Base-by-base conservation (phyloP, 108 stramenopile genomes). In the Discostella stelligeroides region DNA sequence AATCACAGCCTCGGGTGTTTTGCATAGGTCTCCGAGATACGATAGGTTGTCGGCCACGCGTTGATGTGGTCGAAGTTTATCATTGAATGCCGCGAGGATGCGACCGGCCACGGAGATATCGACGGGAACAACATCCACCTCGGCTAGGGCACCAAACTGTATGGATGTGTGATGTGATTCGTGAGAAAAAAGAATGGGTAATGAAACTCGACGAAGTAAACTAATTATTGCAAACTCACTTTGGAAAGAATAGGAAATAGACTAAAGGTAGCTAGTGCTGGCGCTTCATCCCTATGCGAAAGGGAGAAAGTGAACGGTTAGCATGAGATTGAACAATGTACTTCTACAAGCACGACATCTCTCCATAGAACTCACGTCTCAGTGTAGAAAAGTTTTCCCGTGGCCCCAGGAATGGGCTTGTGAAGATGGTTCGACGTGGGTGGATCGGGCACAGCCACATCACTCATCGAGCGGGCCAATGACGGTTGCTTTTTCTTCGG, bases 201-300 rank as follows among this genome's bases (percentile, higher is more conserved):
- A n/a, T n/a, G n/a, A n/a, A n/a, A n/a, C n/a, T 2, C 1, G 39
- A 43, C 60, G 34, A 23, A n/a, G n/a, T n/a, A n/a, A n/a, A n/a
- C n/a, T n/a, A n/a, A n/a, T n/a, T n/a, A n/a, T n/a, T n/a, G n/a
- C n/a, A n/a, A n/a, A 38, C 71, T 40, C 60, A 91, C 85, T 87
- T 92, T 94, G 28, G 79, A 39, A 54, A 94, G 73, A 70, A 92
- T 83, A 5, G 96, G 96, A 56, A 92, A 88, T 27, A 97, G 76
- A 67, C 79, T 79, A 79, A 88, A 95, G 53, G 96, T 97, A 15
- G 96, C 96, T 48, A 97, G 68, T 9, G 92, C 90, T n/a, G 96
- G 94, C 28, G 94, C 96, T 76, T 95, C 94, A 60, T 95, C 93
- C 11, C 77, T 79, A 24, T 0, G 60, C 39, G 42, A 55, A 41